Percentiles rank a stretch among this genome's conserved stretches.
phyloP scores from a whole-genome alignment of 768 basidiomycete genomes.

The Antrodiella citrinella region DNA sequence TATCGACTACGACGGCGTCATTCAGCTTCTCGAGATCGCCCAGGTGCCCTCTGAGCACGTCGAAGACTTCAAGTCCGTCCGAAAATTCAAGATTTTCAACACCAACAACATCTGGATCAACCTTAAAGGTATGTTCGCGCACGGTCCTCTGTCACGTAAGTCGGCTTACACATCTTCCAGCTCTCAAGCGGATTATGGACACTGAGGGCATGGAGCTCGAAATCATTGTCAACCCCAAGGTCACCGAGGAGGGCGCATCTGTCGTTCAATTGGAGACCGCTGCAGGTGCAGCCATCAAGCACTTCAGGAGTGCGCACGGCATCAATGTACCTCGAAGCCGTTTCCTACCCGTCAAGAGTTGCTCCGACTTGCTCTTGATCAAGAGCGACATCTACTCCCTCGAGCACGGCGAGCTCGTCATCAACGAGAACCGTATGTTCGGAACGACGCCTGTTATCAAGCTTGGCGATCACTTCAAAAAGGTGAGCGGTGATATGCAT shows the following conservation, averaged over 20 bases:
- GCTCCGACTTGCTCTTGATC: constrained; percentile 82
- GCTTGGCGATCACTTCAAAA: constrained; percentile 95
- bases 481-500: constrained; percentile 18
- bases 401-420: constrained; percentile 78
- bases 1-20: constrained; percentile 84
- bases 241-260: constrained; percentile 75
- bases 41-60: constrained; percentile 91
- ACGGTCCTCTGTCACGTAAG: background rate
- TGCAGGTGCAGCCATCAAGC: constrained; percentile 90
- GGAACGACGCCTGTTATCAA: constrained; percentile 92
- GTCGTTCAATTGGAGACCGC: constrained; percentile 55
- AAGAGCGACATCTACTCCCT: constrained; percentile 92
- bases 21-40: constrained; percentile 87
- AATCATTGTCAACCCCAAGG: constrained; percentile 91
- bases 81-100: constrained; percentile 94
- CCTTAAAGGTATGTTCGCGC: constrained; percentile 47
- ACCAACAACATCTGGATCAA: constrained; percentile 81
- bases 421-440: constrained; percentile 80
- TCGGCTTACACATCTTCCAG: constrained; percentile 27
- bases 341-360: constrained; percentile 88
- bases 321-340: constrained; percentile 93
- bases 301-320: constrained; percentile 86
- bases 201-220: constrained; percentile 83
- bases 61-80: constrained; percentile 85
- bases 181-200: constrained; percentile 88